phyloP scores from a whole-genome alignment of 2,329 filamentous ascomycete genomes.

The Botrytis pseudocinerea region DNA sequence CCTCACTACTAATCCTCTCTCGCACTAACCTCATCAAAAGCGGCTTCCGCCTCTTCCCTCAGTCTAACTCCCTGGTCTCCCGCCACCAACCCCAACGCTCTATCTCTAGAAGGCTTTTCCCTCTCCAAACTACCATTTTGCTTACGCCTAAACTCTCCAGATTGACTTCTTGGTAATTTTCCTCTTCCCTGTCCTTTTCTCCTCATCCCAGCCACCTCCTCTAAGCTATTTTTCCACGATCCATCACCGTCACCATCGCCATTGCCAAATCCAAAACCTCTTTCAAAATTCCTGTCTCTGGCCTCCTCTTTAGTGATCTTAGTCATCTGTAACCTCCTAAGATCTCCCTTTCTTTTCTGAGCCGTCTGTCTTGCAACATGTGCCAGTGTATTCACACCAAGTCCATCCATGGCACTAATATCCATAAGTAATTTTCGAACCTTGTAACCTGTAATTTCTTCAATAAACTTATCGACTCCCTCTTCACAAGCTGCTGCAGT shows the following conservation, averaged over 20 bases:
- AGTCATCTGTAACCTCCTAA: conserved; percentile 16
- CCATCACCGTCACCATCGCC: not conserved
- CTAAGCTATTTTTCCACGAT: not conserved
- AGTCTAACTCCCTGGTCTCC: conserved; percentile 18
- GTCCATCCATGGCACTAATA: conserved; percentile 51
- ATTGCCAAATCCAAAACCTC: not conserved
- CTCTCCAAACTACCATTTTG: conserved; percentile 1
- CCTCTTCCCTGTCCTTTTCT: conserved; percentile 1
- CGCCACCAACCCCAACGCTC: conserved; percentile 21
- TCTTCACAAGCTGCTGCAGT: conserved; percentile 58
- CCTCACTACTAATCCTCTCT: conserved; percentile 7
- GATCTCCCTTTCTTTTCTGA: conserved; percentile 29
- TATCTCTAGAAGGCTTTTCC: conserved; percentile 11
- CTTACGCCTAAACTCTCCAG: not conserved
- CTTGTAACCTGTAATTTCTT: conserved; percentile 52
- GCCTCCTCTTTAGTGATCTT: conserved; percentile 1
- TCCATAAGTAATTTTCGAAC: conserved; percentile 58
- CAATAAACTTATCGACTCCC: conserved; percentile 53
- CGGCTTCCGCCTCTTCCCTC: conserved; percentile 17
- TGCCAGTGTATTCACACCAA: conserved; percentile 39
- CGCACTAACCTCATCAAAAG: conserved; percentile 6
- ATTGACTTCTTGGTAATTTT: conserved; percentile 4
- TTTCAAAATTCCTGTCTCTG: not conserved
- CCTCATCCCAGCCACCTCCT: not conserved
- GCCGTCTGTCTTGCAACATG: conserved; percentile 34